Evolutionary conservation across 768 basidiomycete genomes (phyloP), one percentile per base, ranked within the genome.

Genomic region (Pholiota conissans): DNA sequence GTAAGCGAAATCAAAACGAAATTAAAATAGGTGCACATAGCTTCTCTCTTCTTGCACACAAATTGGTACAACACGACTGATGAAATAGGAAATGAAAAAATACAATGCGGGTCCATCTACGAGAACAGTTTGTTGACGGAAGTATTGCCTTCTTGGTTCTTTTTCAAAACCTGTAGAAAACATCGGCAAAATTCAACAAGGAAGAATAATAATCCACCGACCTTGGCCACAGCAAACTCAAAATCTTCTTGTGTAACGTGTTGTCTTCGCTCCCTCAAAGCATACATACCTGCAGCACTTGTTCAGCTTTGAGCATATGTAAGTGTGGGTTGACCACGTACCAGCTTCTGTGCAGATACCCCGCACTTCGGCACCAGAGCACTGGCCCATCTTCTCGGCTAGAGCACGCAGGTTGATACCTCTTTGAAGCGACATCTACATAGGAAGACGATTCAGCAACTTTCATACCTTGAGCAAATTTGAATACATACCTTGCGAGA

Each of bases 171-270:
- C 86, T 89, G 53, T 5, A 52, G n/a, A n/a, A n/a, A n/a, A n/a
- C n/a, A n/a, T n/a, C n/a, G n/a, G n/a, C n/a, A n/a, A n/a, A n/a
- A n/a, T n/a, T n/a, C n/a, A n/a, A n/a, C n/a, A n/a, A n/a, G n/a
- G n/a, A n/a, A n/a, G n/a, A n/a, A n/a, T n/a, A n/a, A n/a, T n/a
- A n/a, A n/a, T 71, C 74, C 4, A 52, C 7, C 27, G 46, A 90
- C 93, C 84, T 97, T 98, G 2, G 95, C 95, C 11, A 98, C 91
- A 30, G 96, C 95, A 77, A 98, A 95, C 79, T 98, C 97, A 67
- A 98, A 98, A 68, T 98, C 96, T 69, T 98, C 96, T 73, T 97
- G 95, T 3, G 95, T 97, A 50, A 98, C 96, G 71, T 98, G 95
- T 63, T 97, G 95, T 62, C 96, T 79, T 58, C 96, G 84, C 74